These are phyloP conservation scores for Monilinia fructicola DNA, from an alignment of 2,329 filamentous ascomycete genomes.

Conservation along the genomic window DNA sequence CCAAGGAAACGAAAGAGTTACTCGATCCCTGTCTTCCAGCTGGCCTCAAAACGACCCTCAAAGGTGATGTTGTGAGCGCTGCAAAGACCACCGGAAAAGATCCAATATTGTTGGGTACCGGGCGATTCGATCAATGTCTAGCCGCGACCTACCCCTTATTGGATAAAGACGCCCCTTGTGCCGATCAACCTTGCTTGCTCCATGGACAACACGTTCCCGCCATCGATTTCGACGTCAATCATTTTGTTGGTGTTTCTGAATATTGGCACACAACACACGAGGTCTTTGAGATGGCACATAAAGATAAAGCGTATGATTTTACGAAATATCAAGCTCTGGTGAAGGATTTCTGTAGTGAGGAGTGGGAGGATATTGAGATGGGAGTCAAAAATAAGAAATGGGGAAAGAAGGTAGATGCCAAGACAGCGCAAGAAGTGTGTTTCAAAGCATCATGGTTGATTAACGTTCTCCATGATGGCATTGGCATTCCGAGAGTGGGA, in stretches of 20 bases:
- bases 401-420: constrained; percentile 70
- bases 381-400: constrained; percentile 66
- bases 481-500: constrained; percentile 84
- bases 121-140: constrained; percentile 82
- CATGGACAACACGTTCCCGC: constrained; percentile 90
- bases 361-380: constrained; percentile 74
- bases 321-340: constrained; percentile 85
- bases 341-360: constrained; percentile 76
- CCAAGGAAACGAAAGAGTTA: constrained; percentile 61
- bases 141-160: constrained; percentile 79
- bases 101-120: constrained; percentile 73
- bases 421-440: constrained; percentile 81
- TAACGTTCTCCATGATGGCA: constrained; percentile 92
- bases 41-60: constrained; percentile 70
- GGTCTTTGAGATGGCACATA: constrained; percentile 75
- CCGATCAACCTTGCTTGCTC: constrained; percentile 80
- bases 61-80: constrained; percentile 58
- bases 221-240: constrained; percentile 96
- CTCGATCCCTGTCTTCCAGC: constrained; percentile 89
- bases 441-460: constrained; percentile 99
- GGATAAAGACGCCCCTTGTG: constrained; percentile 83
- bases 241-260: constrained; percentile 96
- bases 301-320: constrained; percentile 83
- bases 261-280: constrained; percentile 99
- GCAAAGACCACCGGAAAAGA: constrained; percentile 44